Conservation (phyloP, 129 eudicot genomes). For the Helichrysum umbraculigerum region DNA sequence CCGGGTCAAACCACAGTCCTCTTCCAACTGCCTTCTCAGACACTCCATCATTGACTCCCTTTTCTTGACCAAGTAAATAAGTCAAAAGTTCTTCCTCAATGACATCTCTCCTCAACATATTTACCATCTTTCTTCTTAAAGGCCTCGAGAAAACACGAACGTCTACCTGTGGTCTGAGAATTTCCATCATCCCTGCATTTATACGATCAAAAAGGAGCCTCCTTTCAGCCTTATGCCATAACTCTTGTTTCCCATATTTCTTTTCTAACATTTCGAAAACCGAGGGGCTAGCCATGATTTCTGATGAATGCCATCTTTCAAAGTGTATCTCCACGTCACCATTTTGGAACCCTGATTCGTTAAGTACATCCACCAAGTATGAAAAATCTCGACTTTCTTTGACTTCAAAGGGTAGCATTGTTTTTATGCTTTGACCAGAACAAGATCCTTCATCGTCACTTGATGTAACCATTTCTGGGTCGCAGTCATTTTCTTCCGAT, state of each 20-base stretch:
- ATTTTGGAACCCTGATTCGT: constrained; percentile 48
- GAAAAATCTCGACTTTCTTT: constrained; percentile 63
- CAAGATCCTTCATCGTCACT: constrained; percentile 55
- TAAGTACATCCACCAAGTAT: constrained; percentile 71
- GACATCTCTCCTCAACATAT: constrained; percentile 38
- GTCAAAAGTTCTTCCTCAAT: constrained; percentile 69
- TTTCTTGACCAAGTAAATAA: constrained; percentile 47
- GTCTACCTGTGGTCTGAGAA: constrained; percentile 40
- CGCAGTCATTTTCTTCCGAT: constrained; percentile 53
- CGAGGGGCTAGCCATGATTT: constrained; percentile 41
- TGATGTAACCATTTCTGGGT: constrained; percentile 54
- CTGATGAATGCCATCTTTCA: constrained; percentile 48
- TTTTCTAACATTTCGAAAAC: constrained; percentile 73
- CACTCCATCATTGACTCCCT: constrained; percentile 41
- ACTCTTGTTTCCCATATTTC: constrained; percentile 62
- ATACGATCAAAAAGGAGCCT: constrained; percentile 78
- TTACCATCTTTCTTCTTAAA: constrained; percentile 32
- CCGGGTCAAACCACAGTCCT: constrained; percentile 55
- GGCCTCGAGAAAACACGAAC: constrained; percentile 30
- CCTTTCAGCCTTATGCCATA: constrained; percentile 62
- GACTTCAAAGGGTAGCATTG: constrained; percentile 27
- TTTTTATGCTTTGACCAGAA: constrained; percentile 26
- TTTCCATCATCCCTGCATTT: constrained; percentile 52
- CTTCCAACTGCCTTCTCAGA: constrained; percentile 57
- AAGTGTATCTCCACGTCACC: constrained; percentile 29